Evolutionary conservation across 164 flowering plant species (phyloP).

Genomic region (Protea cynaroides): DNA sequence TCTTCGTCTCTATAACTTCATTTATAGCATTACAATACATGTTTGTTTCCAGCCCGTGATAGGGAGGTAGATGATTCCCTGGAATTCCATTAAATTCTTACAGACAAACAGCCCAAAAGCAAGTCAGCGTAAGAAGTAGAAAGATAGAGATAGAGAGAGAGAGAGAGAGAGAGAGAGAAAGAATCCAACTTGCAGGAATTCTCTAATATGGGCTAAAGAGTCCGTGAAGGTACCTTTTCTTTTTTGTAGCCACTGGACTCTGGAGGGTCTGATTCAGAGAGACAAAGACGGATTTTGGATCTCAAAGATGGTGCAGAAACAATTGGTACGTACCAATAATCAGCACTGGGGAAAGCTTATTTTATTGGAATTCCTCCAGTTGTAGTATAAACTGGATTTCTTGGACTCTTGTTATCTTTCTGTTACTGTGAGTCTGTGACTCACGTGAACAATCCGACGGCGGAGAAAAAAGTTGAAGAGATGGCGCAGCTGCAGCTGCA

Average conservation of each 20-base stretch:
- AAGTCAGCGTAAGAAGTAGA: too few species aligned
- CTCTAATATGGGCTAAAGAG: not conserved
- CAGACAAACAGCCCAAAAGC: not conserved
- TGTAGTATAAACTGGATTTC: not conserved
- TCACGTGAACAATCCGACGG: not conserved
- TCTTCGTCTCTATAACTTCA: not conserved
- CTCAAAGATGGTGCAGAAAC: too few species aligned
- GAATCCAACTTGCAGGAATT: too few species aligned
- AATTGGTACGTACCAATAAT: too few species aligned
- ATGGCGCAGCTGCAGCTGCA: too few species aligned
- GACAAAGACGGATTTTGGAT: not conserved
- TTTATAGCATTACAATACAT: not conserved
- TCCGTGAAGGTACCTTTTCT: slow-evolving; percentile 8
- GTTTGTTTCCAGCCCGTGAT: slow-evolving; percentile 18
- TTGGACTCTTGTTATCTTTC: not conserved
- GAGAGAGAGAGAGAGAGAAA: too few species aligned
- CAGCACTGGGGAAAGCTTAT: not conserved
- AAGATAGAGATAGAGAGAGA: too few species aligned
- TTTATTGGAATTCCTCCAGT: not conserved
- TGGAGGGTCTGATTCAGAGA: not conserved
- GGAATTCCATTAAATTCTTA: slow-evolving; percentile 1
- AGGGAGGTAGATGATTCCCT: not conserved
- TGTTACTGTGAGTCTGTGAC: not conserved
- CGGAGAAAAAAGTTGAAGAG: not conserved
- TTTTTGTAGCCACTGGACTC: not conserved